Percentiles rank a stretch among this genome's conserved stretches.
These are phyloP conservation scores for Pseudotsuga menziesii DNA, from an alignment of 75 land plant genomes.

Conservation along the genomic window DNA sequence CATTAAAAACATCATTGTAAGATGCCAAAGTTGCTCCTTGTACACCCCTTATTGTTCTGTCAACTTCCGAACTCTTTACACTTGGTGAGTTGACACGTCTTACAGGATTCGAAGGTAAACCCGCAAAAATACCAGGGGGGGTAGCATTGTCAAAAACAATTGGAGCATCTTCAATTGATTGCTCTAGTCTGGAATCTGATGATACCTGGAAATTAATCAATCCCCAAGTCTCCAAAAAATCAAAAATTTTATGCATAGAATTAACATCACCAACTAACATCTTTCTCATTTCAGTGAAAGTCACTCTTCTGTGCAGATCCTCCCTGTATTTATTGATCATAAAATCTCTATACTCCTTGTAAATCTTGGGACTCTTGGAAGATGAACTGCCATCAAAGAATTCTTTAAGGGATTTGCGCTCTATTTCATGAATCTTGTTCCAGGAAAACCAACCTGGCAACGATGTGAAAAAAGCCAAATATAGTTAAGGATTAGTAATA, in stretches of 20 bases:
- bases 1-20: conserved; percentile 47
- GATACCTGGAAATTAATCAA: conserved; percentile 60
- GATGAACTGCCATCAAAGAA: conserved; percentile 79
- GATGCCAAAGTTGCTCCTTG: conserved; percentile 37
- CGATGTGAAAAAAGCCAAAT: too few relatives aligned
- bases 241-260: conserved; percentile 59
- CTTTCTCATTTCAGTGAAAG: conserved; percentile 82
- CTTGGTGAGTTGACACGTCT: conserved; percentile 5
- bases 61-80: neutral
- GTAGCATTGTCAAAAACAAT: conserved; percentile 38
- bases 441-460: conserved; percentile 84
- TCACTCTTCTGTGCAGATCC: conserved; percentile 56
- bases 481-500: too few relatives aligned
- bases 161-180: conserved; percentile 6
- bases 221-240: conserved; percentile 82
- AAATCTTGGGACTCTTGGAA: conserved; percentile 74
- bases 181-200: conserved; percentile 4
- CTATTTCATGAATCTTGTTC: conserved; percentile 74
- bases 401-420: conserved; percentile 53
- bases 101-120: conserved; percentile 23
- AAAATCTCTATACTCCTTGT: conserved; percentile 95
- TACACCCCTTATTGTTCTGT: conserved; percentile 22
- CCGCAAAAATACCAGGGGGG: conserved; percentile 49
- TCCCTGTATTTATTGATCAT: conserved; percentile 90
- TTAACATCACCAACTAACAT: conserved; percentile 79